Conservation (phyloP, 1,284 basidiomycete genomes). For the Sanguinoderma infundibulare region DNA sequence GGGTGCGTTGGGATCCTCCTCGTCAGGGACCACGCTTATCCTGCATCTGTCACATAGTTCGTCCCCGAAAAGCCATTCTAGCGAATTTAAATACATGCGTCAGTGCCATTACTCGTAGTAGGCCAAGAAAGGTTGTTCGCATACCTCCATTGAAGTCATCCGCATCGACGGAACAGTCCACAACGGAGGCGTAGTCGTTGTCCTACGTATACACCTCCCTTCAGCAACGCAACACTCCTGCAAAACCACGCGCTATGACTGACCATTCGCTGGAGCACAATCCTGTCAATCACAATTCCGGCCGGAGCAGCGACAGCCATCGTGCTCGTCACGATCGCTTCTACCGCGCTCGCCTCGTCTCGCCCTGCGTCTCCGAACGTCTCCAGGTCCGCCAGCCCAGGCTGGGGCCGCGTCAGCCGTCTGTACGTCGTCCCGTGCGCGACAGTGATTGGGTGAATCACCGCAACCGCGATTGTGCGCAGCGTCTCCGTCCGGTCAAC, state of each 20-base stretch:
- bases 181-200: constrained; percentile 47
- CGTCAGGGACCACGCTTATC: constrained; percentile 49
- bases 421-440: constrained; percentile 56
- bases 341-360: constrained; percentile 56
- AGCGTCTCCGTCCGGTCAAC: constrained; percentile 63
- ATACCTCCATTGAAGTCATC: constrained; percentile 41
- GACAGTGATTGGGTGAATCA: constrained; percentile 56
- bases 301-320: constrained; percentile 59
- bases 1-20: constrained; percentile 43
- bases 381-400: constrained; percentile 55
- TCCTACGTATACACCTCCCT: constrained; percentile 41
- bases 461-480: constrained; percentile 64
- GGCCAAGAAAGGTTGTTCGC: neutral
- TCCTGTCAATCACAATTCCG: constrained; percentile 54
- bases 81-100: neutral
- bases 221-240: neutral
- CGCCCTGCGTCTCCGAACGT: constrained; percentile 59
- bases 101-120: neutral
- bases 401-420: constrained; percentile 40
- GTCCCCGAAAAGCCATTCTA: constrained; percentile 69
- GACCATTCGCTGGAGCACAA: constrained; percentile 54
- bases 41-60: constrained; percentile 61
- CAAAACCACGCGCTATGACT: too few species aligned
- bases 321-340: constrained; percentile 49
- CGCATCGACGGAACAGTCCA: constrained; percentile 43